These are phyloP conservation scores for Pichia sp. DNA, from an alignment of 1,139 yeast genomes.

Conservation along the genomic window DNA sequence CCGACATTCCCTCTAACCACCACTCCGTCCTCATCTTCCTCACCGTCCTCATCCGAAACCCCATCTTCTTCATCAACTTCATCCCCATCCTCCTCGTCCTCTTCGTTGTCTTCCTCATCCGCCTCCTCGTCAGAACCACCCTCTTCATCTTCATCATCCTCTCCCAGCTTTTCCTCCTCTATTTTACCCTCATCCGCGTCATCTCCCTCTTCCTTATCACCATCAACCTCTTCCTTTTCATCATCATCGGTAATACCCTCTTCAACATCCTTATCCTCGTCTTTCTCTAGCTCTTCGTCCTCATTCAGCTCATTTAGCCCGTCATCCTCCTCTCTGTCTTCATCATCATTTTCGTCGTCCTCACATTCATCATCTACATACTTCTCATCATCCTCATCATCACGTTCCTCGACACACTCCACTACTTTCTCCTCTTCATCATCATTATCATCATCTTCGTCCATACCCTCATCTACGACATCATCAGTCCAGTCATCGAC, in stretches of 20 bases:
- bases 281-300: conserved; percentile 4
- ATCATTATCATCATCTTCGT: conserved; percentile 10
- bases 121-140: background rate
- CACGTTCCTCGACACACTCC: conserved; percentile 12
- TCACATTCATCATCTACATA: background rate
- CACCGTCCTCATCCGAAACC: conserved; percentile 1
- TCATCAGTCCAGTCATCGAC: conserved; percentile 10
- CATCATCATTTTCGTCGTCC: background rate
- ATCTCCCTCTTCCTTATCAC: background rate
- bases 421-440: conserved; percentile 5
- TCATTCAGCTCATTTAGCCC: background rate
- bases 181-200: conserved; percentile 6
- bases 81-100: background rate
- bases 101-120: conserved; percentile 10
- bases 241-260: conserved; percentile 10
- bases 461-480: background rate
- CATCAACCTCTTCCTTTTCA: conserved; percentile 2
- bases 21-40: background rate
- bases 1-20: background rate
- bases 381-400: conserved; percentile 6
- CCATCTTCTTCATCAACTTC: conserved; percentile 1
- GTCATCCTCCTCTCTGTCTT: conserved; percentile 3
- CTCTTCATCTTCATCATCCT: conserved; percentile 2
- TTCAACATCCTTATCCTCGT: background rate
- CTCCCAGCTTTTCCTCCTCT: conserved; percentile 2